Conservation (phyloP, 306 rosid species). For the Alnus glutinosa region DNA sequence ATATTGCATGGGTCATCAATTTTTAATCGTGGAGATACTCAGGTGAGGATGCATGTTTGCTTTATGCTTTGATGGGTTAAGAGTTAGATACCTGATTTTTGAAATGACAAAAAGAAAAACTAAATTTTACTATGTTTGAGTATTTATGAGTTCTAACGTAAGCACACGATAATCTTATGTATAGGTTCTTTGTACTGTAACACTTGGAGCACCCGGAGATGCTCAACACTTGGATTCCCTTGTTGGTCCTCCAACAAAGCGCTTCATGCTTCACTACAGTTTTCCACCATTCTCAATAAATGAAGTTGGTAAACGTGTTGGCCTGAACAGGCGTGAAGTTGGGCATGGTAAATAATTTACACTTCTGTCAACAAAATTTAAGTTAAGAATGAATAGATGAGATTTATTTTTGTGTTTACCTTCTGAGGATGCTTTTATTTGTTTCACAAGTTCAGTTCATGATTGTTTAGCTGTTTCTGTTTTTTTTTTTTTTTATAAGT, state of each 20-base stretch:
- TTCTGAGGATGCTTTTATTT: conserved; percentile 5
- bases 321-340: conserved; percentile 96
- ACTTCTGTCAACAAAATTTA: background rate
- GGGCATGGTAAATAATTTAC: conserved; percentile 77
- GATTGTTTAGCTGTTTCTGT: background rate
- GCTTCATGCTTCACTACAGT: conserved; percentile 98
- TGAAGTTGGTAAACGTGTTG: conserved; percentile 89
- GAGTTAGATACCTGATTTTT: conserved; percentile 12
- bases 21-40: conserved; percentile 93
- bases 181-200: conserved; percentile 94
- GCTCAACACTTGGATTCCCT: conserved; percentile 89
- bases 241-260: conserved; percentile 83
- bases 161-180: conserved; percentile 14
- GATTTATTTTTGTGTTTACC: background rate
- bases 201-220: conserved; percentile 92
- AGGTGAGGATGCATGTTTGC: conserved; percentile 48
- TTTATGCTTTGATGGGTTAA: conserved; percentile 26
- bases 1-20: conserved; percentile 83
- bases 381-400: background rate
- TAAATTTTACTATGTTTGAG: background rate
- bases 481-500: too few species aligned
- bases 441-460: background rate
- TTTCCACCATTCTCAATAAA: conserved; percentile 94
- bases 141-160: conserved; percentile 24
- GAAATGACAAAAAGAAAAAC: background rate